Percentiles rank a stretch among this genome's conserved stretches.
These are phyloP conservation scores for Globisporangium perplexum DNA, from an alignment of 352 stramenopile species.

Conservation along the genomic window DNA sequence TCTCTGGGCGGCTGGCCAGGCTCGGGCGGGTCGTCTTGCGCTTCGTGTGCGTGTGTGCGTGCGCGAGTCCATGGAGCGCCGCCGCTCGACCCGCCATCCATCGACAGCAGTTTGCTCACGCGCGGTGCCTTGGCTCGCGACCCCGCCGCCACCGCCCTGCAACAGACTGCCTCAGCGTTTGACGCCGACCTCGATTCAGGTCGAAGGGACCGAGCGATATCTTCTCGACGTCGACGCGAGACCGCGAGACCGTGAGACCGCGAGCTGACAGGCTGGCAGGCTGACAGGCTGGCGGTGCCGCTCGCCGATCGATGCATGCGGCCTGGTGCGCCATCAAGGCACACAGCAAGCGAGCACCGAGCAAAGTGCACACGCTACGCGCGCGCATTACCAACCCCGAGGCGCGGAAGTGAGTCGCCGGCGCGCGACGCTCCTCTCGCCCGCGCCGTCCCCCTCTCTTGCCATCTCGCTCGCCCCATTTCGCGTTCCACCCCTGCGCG, in stretches of 20 bases:
- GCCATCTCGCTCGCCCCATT: slow-evolving; percentile 1
- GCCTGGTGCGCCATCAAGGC: no score
- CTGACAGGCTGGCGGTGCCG: no score
- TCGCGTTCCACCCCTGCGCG: slow-evolving; percentile 1
- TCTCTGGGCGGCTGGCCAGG: no score
- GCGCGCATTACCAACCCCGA: slow-evolving; percentile 1
- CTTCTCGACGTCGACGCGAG: no score
- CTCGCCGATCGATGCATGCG: no score
- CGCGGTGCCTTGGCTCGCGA: not conserved
- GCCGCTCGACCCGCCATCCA: not conserved
- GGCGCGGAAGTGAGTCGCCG: not conserved
- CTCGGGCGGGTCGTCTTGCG: not conserved
- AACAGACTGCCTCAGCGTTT: no score
- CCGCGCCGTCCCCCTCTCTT: slow-evolving; percentile 5
- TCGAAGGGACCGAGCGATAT: no score
- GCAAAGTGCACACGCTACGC: no score
- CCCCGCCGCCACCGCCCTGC: no score
- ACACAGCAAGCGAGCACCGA: not conserved
- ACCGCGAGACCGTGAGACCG: no score
- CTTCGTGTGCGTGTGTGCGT: not conserved
- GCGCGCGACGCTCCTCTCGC: not conserved
- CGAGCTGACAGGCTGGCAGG: not conserved
- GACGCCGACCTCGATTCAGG: no score
- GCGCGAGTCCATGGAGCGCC: not conserved
- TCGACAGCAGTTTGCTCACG: not conserved